phyloP scores from a whole-genome alignment of 805 yeast species.

The Pichia gijzeniarum region DNA sequence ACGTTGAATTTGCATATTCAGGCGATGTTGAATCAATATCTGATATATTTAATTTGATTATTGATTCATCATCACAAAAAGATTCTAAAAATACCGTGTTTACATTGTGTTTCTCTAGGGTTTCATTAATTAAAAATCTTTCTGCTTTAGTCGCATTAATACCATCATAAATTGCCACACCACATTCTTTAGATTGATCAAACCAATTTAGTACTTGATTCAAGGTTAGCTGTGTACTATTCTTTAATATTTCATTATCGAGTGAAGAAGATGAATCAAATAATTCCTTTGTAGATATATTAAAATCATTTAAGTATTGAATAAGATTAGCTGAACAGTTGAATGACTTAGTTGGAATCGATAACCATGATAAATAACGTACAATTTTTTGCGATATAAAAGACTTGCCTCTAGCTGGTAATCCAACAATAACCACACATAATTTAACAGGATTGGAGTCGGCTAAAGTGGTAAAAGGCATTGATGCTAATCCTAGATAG shows the following conservation, averaged over 20 bases:
- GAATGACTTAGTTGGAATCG: slow-evolving; percentile 79
- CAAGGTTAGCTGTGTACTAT: slow-evolving; percentile 69
- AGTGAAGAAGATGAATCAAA: slow-evolving; percentile 54
- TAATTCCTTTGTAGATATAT: slow-evolving; percentile 57
- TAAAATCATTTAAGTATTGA: slow-evolving; percentile 45
- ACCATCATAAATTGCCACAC: slow-evolving; percentile 91
- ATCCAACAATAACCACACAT: slow-evolving; percentile 84
- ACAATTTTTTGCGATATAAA: slow-evolving; percentile 92
- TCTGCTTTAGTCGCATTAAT: slow-evolving; percentile 78
- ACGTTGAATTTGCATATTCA: slow-evolving; percentile 73
- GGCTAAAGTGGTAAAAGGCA: slow-evolving; percentile 54
- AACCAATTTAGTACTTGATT: slow-evolving; percentile 85
- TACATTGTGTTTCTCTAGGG: slow-evolving; percentile 55
- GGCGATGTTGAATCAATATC: slow-evolving; percentile 70
- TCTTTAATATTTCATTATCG: slow-evolving; percentile 46
- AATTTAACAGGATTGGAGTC: slow-evolving; percentile 67
- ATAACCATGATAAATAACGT: slow-evolving; percentile 86
- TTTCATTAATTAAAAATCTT: slow-evolving; percentile 52
- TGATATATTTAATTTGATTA: slow-evolving; percentile 57
- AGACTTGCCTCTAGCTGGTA: slow-evolving; percentile 90
- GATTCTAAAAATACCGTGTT: slow-evolving; percentile 92
- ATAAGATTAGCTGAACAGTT: slow-evolving; percentile 87
- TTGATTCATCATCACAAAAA: slow-evolving; percentile 77
- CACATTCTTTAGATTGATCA: slow-evolving; percentile 59
- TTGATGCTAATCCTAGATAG: too few species aligned